Evolutionary conservation across 2,329 filamentous ascomycete genomes (phyloP), one percentile per base, ranked within the genome.

Genomic region (Metarhizium brunneum): DNA sequence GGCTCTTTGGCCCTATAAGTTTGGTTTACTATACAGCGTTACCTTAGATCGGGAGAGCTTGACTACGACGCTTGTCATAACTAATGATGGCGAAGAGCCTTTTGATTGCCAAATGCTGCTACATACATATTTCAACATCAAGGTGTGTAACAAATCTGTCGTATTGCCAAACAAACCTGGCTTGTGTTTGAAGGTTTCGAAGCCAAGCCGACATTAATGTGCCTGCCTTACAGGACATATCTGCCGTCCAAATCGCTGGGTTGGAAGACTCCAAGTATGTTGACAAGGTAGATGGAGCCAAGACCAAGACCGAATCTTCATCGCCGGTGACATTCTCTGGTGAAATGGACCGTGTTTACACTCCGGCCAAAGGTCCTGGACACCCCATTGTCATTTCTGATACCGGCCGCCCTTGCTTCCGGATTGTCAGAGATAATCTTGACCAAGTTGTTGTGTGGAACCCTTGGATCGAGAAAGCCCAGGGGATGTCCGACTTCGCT

Each of bases 401-500:
- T 64, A 79, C 73, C 52, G 85, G 83, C 58, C 80, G 80, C 65
- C 77, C 84, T 14, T 75, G 80, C 52, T 91, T 88, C 74, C 84
- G 85, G 57, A 79, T 97, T 55, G 82, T 87, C 45, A 84, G 94
- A 59, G 90, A 96, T 71, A 92, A 90, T 62, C 79, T 99, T 62
- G 81, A 82, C 59, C 90, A 97, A 62, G 85, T 94, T 16, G 92
- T 96, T 1, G 88, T 97, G 35, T 99, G 94, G 94, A 99, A 99
- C 73, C 94, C 94, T 2, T 96, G 92, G 91, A 79, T 80, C 45
- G 89, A 92, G 60, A 95, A 95, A 76, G 84, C 89, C 1, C 82
- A 84, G 63, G 80, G 80, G 5, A 95, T 96, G 74, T 84, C 77
- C 53, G 94, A 99, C 71, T 96, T 97, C 69, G 82, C 81, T 57